phyloP scores from a whole-genome alignment of 2,329 filamentous ascomycete genomes.

The Aspergillus sp. region DNA sequence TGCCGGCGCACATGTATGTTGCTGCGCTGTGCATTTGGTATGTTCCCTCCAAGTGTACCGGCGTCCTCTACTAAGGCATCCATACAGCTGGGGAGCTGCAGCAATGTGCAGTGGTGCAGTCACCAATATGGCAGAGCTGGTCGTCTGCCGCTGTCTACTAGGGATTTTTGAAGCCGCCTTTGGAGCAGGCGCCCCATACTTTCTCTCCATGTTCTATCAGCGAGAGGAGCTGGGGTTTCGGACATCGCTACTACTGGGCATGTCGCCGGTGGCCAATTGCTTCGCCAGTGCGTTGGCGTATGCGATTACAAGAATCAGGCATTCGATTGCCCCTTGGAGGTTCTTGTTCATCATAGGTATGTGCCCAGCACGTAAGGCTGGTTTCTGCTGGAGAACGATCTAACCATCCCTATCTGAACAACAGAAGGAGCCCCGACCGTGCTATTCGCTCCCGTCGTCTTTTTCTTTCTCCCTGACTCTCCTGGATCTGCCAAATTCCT shows the following conservation, averaged over 20 bases:
- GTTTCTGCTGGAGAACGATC: too few relatives aligned
- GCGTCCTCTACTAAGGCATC: neutral
- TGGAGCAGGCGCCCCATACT: constrained; percentile 26
- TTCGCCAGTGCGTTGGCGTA: constrained; percentile 42
- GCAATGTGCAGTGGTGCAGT: constrained; percentile 26
- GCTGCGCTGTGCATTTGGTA: constrained; percentile 22
- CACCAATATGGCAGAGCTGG: constrained; percentile 17
- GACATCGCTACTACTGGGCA: constrained; percentile 47
- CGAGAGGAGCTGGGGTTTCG: constrained; percentile 49
- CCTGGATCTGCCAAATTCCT: constrained; percentile 44
- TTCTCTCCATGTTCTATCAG: constrained; percentile 51
- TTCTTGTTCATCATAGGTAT: constrained; percentile 50
- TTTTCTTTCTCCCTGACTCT: constrained; percentile 45
- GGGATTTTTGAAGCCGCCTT: constrained; percentile 24
- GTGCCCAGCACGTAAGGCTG: neutral
- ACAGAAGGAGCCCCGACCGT: constrained; percentile 43
- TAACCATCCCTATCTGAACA: too few relatives aligned
- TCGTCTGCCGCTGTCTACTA: constrained; percentile 21
- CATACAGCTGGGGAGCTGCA: constrained; percentile 22
- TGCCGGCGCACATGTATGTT: constrained; percentile 24
- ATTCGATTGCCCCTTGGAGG: constrained; percentile 30
- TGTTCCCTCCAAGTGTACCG: neutral
- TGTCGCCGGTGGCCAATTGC: constrained; percentile 38
- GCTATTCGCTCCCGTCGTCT: constrained; percentile 41
- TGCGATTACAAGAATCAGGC: constrained; percentile 30